Conservation (phyloP, 148 eudicot genomes). For the Simmondsia chinensis region DNA sequence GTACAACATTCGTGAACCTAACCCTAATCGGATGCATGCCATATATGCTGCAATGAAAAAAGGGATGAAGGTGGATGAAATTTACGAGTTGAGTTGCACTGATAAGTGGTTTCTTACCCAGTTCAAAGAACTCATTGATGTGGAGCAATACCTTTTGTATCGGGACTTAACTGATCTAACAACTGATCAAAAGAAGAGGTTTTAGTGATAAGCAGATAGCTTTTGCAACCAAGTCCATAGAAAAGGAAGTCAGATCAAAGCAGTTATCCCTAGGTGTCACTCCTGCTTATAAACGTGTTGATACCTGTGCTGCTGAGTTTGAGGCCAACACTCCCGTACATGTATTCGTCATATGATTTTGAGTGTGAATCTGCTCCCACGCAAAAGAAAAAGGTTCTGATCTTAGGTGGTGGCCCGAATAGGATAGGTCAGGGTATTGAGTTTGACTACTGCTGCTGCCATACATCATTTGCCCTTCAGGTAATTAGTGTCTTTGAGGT, state of each 20-base stretch:
- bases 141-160: constrained; percentile 60
- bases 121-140: constrained; percentile 84
- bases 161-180: constrained; percentile 48
- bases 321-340: constrained; percentile 97
- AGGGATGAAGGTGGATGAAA: constrained; percentile 86
- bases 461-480: constrained; percentile 98
- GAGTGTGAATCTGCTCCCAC: constrained; percentile 98
- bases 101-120: constrained; percentile 98
- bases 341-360: constrained; percentile 90
- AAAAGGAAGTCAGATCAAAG: constrained; percentile 63
- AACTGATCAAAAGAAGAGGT: constrained; percentile 85
- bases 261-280: constrained; percentile 59
- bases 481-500: no score
- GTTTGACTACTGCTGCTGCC: constrained; percentile 99
- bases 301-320: constrained; percentile 97
- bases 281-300: constrained; percentile 89
- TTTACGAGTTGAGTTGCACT: constrained; percentile 67
- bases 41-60: constrained; percentile 93
- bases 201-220: constrained; percentile 96
- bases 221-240: constrained; percentile 76
- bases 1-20: constrained; percentile 85
- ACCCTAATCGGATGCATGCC: constrained; percentile 87
- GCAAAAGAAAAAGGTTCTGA: constrained; percentile 73
- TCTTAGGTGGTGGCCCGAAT: constrained; percentile 96
- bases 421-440: constrained; percentile 98